phyloP scores from a whole-genome alignment of 2,329 filamentous ascomycete species.

The Ascochyta fabae region DNA sequence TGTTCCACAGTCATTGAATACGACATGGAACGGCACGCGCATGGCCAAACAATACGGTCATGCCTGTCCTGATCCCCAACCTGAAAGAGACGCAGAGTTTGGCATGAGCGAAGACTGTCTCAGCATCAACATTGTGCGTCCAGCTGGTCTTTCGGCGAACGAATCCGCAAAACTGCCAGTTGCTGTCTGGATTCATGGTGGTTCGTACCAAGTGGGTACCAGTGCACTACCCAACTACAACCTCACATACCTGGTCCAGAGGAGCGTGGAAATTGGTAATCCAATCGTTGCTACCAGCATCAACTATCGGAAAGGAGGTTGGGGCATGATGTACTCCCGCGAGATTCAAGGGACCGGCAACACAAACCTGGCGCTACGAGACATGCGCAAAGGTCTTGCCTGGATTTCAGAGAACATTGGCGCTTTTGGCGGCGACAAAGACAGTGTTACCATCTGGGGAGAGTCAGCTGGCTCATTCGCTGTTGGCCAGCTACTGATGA shows the following conservation, averaged over 20 bases:
- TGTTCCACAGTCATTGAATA: slow-evolving; percentile 58
- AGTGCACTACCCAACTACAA: slow-evolving; percentile 63
- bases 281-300: slow-evolving; percentile 47
- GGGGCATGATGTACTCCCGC: slow-evolving; percentile 70
- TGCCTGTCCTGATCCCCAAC: slow-evolving; percentile 48
- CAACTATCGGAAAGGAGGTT: slow-evolving; percentile 63
- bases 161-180: slow-evolving; percentile 58
- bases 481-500: slow-evolving; percentile 45
- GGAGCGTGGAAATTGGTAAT: slow-evolving; percentile 47
- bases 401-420: slow-evolving; percentile 55
- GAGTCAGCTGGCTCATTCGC: slow-evolving; percentile 54
- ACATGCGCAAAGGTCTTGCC: slow-evolving; percentile 56
- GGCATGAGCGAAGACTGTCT: slow-evolving; percentile 64
- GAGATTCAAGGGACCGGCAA: slow-evolving; percentile 57
- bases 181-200: slow-evolving; percentile 66
- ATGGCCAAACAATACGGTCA: slow-evolving; percentile 52
- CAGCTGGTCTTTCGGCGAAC: slow-evolving; percentile 52
- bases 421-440: slow-evolving; percentile 51
- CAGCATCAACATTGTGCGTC: slow-evolving; percentile 67
- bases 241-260: slow-evolving; percentile 63
- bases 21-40: slow-evolving; percentile 49
- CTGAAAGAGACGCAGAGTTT: slow-evolving; percentile 36
- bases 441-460: slow-evolving; percentile 56
- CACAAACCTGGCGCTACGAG: slow-evolving; percentile 42
- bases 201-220: slow-evolving; percentile 53